Percentiles rank a stretch among this genome's conserved stretches.
These are phyloP conservation scores for Abrus precatorius DNA, from an alignment of 306 rosid genomes.

Conservation along the genomic window DNA sequence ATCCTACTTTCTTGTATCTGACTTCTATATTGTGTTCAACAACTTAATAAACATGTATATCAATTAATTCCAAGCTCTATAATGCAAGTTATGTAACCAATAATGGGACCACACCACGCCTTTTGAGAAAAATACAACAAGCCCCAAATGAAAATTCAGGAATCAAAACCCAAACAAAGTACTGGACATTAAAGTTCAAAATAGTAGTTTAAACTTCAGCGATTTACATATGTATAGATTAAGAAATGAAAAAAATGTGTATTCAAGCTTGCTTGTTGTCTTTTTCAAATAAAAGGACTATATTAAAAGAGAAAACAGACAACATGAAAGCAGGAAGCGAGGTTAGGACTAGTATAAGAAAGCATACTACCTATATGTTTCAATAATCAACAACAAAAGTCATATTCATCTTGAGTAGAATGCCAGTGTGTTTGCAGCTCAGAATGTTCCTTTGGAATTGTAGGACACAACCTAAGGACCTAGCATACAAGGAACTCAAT, in stretches of 20 bases:
- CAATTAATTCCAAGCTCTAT: conserved; percentile 2
- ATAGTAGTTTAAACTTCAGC: not conserved
- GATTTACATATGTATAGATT: not conserved
- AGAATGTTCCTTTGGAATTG: not conserved
- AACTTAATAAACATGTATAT: conserved; percentile 22
- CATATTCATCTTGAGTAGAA: not conserved
- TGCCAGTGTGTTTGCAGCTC: not conserved
- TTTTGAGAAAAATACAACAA: conserved; percentile 8
- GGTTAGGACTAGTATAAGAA: not conserved
- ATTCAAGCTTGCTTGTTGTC: not conserved
- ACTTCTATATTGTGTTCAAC: conserved; percentile 23
- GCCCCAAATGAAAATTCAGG: not conserved
- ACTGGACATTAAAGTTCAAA: not conserved
- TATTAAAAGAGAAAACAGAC: conserved; percentile 1
- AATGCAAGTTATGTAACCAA: not conserved
- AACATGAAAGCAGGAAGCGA: not conserved
- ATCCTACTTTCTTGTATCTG: conserved; percentile 21
- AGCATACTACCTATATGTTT: not conserved
- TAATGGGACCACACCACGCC: not conserved
- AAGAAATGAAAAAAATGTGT: not conserved
- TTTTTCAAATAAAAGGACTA: not conserved
- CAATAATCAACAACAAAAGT: conserved; percentile 8
- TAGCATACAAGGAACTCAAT: not conserved
- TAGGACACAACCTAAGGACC: conserved; percentile 4
- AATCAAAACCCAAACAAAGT: conserved; percentile 13